A percentile compares a stretch with the other conserved stretches of the same genome.
Conservation (phyloP, 2,329 filamentous ascomycete genomes). For the Tolypocladium guangdongense region DNA sequence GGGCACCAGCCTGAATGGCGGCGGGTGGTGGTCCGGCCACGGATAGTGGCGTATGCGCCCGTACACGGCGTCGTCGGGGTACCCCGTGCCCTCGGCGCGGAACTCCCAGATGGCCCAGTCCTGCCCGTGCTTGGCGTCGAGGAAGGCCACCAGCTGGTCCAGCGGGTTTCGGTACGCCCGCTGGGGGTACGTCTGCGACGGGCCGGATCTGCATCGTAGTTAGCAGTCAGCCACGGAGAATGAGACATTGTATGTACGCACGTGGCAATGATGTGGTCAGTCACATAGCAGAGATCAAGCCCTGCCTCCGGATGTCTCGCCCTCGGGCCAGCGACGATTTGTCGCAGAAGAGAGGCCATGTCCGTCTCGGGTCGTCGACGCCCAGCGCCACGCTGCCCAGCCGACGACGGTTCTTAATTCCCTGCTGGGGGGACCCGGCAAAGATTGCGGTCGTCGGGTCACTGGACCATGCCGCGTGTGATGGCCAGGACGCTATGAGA, state of each 20-base stretch:
- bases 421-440: background rate
- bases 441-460: background rate
- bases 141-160: conserved; percentile 73
- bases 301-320: conserved; percentile 75
- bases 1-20: conserved; percentile 81
- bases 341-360: conserved; percentile 71
- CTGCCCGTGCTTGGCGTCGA: conserved; percentile 71
- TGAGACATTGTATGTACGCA: conserved; percentile 21
- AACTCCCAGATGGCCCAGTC: conserved; percentile 98
- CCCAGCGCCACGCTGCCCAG: background rate
- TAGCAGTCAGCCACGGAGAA: background rate
- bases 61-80: conserved; percentile 84
- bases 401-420: background rate
- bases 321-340: conserved; percentile 83
- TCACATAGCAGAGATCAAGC: conserved; percentile 93
- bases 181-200: conserved; percentile 79
- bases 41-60: conserved; percentile 81
- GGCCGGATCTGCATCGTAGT: conserved; percentile 59
- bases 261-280: conserved; percentile 61
- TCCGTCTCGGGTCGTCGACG: background rate
- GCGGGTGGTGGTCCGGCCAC: conserved; percentile 95
- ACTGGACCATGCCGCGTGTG: background rate
- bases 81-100: conserved; percentile 89
- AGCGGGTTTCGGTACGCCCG: conserved; percentile 90
- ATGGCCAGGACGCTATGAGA: background rate